A percentile compares a stretch with the other conserved stretches of the same genome.
These are phyloP conservation scores for Hansenula anomala DNA, from an alignment of 1,139 yeast genomes.

Conservation along the genomic window DNA sequence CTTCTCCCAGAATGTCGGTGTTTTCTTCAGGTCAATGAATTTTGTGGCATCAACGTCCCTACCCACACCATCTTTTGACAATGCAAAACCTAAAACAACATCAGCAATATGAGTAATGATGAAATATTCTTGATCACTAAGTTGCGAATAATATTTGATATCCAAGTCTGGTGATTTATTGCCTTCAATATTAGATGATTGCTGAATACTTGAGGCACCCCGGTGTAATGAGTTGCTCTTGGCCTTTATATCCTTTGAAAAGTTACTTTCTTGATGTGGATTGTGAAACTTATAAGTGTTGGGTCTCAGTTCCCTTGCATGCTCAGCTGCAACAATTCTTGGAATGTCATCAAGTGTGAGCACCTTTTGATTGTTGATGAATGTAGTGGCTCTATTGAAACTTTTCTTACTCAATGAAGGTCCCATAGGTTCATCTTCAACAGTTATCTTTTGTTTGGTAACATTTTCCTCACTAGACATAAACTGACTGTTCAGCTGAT, in stretches of 20 bases:
- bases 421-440: constrained; percentile 23
- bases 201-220: constrained; percentile 12
- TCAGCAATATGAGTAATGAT: constrained; percentile 65
- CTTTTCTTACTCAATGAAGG: constrained; percentile 21
- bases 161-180: constrained; percentile 6
- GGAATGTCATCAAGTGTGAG: constrained; percentile 95
- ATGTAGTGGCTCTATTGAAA: constrained; percentile 23
- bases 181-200: constrained; percentile 6
- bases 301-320: constrained; percentile 88
- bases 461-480: constrained; percentile 14
- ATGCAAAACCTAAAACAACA: constrained; percentile 47
- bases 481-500: constrained; percentile 1
- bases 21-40: constrained; percentile 53
- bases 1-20: constrained; percentile 74
- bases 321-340: constrained; percentile 94
- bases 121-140: constrained; percentile 55
- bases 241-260: constrained; percentile 28
- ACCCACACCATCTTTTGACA: constrained; percentile 27
- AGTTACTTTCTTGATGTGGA: constrained; percentile 29
- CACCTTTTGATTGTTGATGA: constrained; percentile 67
- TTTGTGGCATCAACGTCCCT: constrained; percentile 46
- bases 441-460: constrained; percentile 20
- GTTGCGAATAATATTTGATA: constrained; percentile 61
- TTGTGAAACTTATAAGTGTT: constrained; percentile 75
- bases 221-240: constrained; percentile 16